Base-by-base conservation (phyloP, 192 early-diverging fungal species). In the Pecoramyces ruminantium region DNA sequence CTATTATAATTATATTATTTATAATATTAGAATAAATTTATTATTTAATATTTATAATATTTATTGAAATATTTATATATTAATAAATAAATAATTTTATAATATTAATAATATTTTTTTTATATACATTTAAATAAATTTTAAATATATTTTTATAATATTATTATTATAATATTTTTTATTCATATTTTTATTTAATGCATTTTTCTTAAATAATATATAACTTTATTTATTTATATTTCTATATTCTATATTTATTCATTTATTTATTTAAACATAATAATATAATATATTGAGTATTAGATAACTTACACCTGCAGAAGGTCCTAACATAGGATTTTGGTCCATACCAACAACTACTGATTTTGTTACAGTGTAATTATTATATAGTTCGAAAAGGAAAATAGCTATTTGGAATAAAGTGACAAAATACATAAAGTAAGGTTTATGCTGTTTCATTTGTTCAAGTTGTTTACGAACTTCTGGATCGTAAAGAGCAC, bases 51-150 rank as follows among this genome's bases (percentile, higher is more conserved):
- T 34, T 34, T 11, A 34, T 34, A 34, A 34, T 34, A 34, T 34
- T n/a, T n/a, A n/a, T n/a, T n/a, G 78, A 16, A 39, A 84, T 30
- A 28, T 12, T 30, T 28, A 51, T 77, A 28, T 67, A 29, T 51
- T 28, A 67, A 28, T 30, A 29, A 39, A 30, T 28, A 13, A 78
- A 38, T 29, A 25, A 78, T 11, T 18, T 13, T 51, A 29, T 25
- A n/a, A 51, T 17, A 25, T 29, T 29, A 77, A n/a, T 81, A 34
- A 78, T 39, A 78, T n/a, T n/a, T n/a, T n/a, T n/a, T n/a, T n/a
- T n/a, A 38, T 40, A 6, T 6, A 87, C 87, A 13, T 86, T 86
- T 9, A 87, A 77, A 5, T 86, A 81, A 13, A 94, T 94, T 11
- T 94, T 94, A 83, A 95, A 96, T 92, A n/a, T n/a, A n/a, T n/a